Conservation (phyloP, 2,329 filamentous ascomycete genomes). For the Colletotrichum costaricense region DNA sequence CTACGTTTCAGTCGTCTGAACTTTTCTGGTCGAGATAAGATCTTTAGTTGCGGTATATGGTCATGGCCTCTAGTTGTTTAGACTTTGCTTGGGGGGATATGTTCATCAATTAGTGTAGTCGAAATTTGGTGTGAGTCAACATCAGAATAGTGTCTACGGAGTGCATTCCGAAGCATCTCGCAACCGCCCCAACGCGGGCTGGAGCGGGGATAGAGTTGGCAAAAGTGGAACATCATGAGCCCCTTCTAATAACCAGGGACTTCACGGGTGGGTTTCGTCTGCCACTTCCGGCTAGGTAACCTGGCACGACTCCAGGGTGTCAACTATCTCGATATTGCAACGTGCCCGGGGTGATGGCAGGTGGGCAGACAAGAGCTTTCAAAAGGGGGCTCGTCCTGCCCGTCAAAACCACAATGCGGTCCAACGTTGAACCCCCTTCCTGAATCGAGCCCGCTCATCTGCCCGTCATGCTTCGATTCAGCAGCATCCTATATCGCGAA, state of each 20-base stretch:
- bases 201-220: constrained; percentile 30
- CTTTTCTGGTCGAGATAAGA: not conserved
- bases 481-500: constrained; percentile 10
- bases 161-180: not conserved
- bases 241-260: constrained; percentile 30
- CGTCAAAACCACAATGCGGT: constrained; percentile 11
- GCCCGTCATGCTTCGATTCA: constrained; percentile 32
- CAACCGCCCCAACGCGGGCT: not conserved
- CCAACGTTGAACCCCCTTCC: not conserved
- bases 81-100: not conserved
- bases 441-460: not conserved
- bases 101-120: too few species aligned
- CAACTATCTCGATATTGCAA: constrained; percentile 25
- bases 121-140: not conserved
- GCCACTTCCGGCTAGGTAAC: constrained; percentile 14
- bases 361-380: constrained; percentile 17
- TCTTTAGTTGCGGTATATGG: not conserved
- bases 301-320: constrained; percentile 21
- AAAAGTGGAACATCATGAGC: constrained; percentile 27
- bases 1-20: constrained; percentile 1
- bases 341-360: not conserved
- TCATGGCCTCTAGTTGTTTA: not conserved
- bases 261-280: constrained; percentile 28
- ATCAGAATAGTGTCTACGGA: not conserved
- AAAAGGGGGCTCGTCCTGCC: constrained; percentile 22